phyloP scores from a whole-genome alignment of 2,329 filamentous ascomycete species.

The Colletotrichum tamarilloi region DNA sequence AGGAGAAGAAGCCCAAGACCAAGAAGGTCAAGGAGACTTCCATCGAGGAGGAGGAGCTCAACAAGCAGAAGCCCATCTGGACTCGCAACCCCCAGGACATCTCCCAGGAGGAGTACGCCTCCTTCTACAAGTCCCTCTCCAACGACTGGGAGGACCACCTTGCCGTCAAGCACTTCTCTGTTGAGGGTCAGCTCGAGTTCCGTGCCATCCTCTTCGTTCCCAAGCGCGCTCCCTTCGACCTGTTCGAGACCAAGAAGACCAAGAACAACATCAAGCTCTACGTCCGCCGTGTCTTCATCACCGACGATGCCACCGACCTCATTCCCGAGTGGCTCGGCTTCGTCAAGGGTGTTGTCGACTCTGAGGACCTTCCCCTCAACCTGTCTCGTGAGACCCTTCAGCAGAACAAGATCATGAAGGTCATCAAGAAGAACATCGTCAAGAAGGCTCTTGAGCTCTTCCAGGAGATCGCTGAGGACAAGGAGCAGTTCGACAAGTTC shows the following conservation, averaged over 20 bases:
- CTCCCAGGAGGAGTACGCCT: slow-evolving; percentile 93
- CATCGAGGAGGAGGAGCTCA: slow-evolving; percentile 99
- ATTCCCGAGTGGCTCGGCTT: slow-evolving; percentile 99
- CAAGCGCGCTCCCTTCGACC: slow-evolving; percentile 99
- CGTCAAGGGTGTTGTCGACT: slow-evolving; percentile 99
- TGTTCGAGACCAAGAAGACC: slow-evolving; percentile 99
- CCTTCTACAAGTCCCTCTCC: slow-evolving; percentile 99
- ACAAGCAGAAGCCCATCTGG: slow-evolving; percentile 99
- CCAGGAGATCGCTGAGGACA: slow-evolving; percentile 98
- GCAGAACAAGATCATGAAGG: slow-evolving; percentile 99
- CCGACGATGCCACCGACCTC: slow-evolving; percentile 98
- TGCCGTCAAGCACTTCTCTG: slow-evolving; percentile 99
- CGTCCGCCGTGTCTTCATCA: slow-evolving; percentile 99
- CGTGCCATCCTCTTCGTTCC: slow-evolving; percentile 99
- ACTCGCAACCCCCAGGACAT: slow-evolving; percentile 98
- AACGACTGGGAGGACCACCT: slow-evolving; percentile 99
- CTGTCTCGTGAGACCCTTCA: slow-evolving; percentile 99
- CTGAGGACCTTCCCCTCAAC: slow-evolving; percentile 99
- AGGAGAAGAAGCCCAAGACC: slow-evolving; percentile 96
- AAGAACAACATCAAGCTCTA: slow-evolving; percentile 99
- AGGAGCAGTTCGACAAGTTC: slow-evolving; percentile 99
- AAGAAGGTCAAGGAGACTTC: slow-evolving; percentile 99
- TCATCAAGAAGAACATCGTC: slow-evolving; percentile 99
- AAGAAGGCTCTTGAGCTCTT: slow-evolving; percentile 99
- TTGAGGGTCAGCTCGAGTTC: slow-evolving; percentile 99